Evolutionary conservation across 495 filamentous ascomycete genomes (phyloP).

Genomic region (Patellaria atrata): DNA sequence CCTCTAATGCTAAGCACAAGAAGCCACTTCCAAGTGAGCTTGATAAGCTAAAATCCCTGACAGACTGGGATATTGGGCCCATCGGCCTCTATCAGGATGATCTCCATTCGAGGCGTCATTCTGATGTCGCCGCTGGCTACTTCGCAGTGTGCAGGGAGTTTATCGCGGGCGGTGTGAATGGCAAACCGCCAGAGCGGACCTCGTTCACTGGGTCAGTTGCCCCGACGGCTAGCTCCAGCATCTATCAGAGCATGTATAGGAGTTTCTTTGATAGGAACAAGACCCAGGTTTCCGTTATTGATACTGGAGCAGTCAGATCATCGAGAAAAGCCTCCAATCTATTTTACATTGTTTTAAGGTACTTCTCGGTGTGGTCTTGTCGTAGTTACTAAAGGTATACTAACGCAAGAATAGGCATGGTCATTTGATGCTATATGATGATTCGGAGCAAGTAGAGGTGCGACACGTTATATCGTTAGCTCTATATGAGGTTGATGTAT

Average conservation of each 20-base stretch:
- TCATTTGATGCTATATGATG: slow-evolving; percentile 94
- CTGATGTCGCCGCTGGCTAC: slow-evolving; percentile 83
- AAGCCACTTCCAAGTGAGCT: slow-evolving; percentile 26
- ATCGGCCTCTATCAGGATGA: no score
- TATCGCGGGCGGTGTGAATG: slow-evolving; percentile 76
- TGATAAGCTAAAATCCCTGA: slow-evolving; percentile 35
- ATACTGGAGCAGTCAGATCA: slow-evolving; percentile 38
- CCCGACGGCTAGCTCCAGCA: slow-evolving; percentile 67
- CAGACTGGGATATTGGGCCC: slow-evolving; percentile 29
- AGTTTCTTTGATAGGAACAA: slow-evolving; percentile 84
- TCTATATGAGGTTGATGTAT: slow-evolving; percentile 74
- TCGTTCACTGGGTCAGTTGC: slow-evolving; percentile 62
- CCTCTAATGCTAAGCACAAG: slow-evolving; percentile 6
- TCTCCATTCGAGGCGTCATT: no score
- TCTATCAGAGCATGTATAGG: slow-evolving; percentile 96
- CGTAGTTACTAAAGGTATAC: slow-evolving; percentile 2
- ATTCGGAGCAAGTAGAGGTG: slow-evolving; percentile 75
- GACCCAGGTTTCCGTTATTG: slow-evolving; percentile 28
- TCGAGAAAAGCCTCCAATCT: slow-evolving; percentile 70
- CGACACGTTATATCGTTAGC: slow-evolving; percentile 86
- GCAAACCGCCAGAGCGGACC: slow-evolving; percentile 76
- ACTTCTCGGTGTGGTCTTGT: slow-evolving; percentile 20
- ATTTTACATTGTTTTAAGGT: slow-evolving; percentile 89
- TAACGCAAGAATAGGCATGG: slow-evolving; percentile 51
- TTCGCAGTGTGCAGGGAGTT: slow-evolving; percentile 93